phyloP scores from a whole-genome alignment of 345 rosid genomes.

The Sonneratia caseolaris region DNA sequence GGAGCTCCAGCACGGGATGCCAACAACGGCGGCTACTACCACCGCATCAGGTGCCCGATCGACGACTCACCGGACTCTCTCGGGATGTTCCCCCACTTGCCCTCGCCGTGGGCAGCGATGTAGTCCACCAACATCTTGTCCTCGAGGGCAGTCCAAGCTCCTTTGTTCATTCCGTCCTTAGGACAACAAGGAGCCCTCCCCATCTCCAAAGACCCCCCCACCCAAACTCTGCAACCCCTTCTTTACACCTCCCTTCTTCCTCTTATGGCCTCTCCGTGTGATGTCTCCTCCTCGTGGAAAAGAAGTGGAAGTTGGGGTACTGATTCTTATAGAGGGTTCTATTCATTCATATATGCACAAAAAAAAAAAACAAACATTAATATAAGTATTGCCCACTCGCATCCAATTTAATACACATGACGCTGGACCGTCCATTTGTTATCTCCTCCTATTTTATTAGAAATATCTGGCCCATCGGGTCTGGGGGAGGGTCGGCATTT shows the following conservation, averaged over 20 bases:
- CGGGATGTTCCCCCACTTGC: conserved; percentile 60
- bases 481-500: background rate
- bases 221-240: too few species aligned
- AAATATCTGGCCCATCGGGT: background rate
- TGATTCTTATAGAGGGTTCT: background rate
- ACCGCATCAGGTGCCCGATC: background rate
- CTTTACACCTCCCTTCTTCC: background rate
- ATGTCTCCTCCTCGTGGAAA: background rate
- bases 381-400: background rate
- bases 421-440: background rate
- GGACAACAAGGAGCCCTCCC: conserved; percentile 61
- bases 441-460: background rate
- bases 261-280: background rate
- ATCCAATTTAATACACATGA: background rate
- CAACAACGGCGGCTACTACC: too few species aligned
- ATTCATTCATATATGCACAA: background rate
- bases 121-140: conserved; percentile 38
- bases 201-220: conserved; percentile 16
- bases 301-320: background rate
- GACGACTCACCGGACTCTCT: conserved; percentile 33
- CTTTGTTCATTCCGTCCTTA: conserved; percentile 52
- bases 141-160: conserved; percentile 58
- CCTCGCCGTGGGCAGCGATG: conserved; percentile 49
- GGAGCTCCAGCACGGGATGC: too few species aligned
- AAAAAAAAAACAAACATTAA: background rate